These are phyloP conservation scores for Poa annua DNA, from an alignment of 176 grass and related monocot genomes.

Conservation along the genomic window DNA sequence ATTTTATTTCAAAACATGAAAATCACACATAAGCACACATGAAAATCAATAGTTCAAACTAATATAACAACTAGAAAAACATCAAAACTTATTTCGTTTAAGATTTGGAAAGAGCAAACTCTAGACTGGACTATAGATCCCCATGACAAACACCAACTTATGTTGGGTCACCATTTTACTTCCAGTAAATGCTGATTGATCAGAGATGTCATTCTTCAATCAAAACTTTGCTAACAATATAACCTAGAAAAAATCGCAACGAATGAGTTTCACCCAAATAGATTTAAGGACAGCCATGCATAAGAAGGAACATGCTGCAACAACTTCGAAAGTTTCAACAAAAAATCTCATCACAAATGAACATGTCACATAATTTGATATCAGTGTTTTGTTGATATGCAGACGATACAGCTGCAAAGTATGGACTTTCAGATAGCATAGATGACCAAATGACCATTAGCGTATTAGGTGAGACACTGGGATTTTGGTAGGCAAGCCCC, in stretches of 20 bases:
- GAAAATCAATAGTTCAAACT: neutral
- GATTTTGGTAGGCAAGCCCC: constrained; percentile 4
- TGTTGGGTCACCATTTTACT: neutral
- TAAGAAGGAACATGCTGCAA: neutral
- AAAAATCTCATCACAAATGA: neutral
- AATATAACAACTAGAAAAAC: neutral
- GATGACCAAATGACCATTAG: neutral
- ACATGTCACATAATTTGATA: neutral
- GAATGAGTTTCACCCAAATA: neutral
- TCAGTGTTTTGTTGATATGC: neutral
- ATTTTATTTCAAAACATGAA: neutral
- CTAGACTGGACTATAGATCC: neutral
- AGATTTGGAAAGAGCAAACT: neutral
- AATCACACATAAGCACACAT: neutral
- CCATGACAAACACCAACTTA: neutral
- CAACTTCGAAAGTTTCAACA: neutral
- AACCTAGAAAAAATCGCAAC: neutral
- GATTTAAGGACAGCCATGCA: neutral
- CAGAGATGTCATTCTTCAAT: neutral
- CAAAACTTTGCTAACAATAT: neutral
- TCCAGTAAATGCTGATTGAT: neutral
- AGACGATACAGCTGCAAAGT: neutral
- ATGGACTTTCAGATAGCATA: neutral
- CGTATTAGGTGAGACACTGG: neutral
- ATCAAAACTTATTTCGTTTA: neutral